Base-by-base conservation (phyloP, 306 rosid genomes). In the Prunus persica region DNA sequence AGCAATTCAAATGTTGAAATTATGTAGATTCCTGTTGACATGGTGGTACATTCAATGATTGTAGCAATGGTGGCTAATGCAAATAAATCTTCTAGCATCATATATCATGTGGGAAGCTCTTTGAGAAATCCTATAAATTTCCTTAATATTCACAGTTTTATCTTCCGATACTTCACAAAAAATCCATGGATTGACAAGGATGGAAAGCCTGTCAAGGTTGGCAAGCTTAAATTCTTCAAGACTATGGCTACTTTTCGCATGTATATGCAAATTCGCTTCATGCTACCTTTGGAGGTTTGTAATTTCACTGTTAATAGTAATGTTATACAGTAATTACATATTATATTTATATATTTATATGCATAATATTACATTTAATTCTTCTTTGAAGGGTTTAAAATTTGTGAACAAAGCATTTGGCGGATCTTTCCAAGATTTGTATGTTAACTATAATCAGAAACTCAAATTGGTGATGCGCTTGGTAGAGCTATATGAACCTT, bases 231-330 rank as follows among this genome's bases (percentile, higher is more conserved):
- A 16, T 0, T 69, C 5, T 8, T 84, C 14, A 25, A 27, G 10
- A 83, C 73, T 70, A 72, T 68, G 76, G 69, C 54, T 43, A 34
- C 25, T 28, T 86, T 89, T 67, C 30, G 49, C 19, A 69, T 34
- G n/a, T 67, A 57, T 34, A 77, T 79, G 78, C 47, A 3, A 14
- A 10, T 73, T 14, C 76, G 84, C 45, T 73, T 65, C n/a, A 25
- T 15, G 13, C 60, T 84, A 0, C 93, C 87, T 0, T 58, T 82
- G 12, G 71, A 76, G 91, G 89, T 89, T 73, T 28, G 75, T 47
- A 24, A 7, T 32, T 1, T 18, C 56, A 9, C 11, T 3, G 2
- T 27, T 45, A 25, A 22, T 2, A 65, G 57, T 52, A n/a, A 52
- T 15, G 34, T 30, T 30, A 30, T 52, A 52, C 10, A 16, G 34